Evolutionary conservation across 116 monocot species (phyloP), one percentile per base, ranked within the genome.

Genomic region (Trichopus zeylanicus): DNA sequence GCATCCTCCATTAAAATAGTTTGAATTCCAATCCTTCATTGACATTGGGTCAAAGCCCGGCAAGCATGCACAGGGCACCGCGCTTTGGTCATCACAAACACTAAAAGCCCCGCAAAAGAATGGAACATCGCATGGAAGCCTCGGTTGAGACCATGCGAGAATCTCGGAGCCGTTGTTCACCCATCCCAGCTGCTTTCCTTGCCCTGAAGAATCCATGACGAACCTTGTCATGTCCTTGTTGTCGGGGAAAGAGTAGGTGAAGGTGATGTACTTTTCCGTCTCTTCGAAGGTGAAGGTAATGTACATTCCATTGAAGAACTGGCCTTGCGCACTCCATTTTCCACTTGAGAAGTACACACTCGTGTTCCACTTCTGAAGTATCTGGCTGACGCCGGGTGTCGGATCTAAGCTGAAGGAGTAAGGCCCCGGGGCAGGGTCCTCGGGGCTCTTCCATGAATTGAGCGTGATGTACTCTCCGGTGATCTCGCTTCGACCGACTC

Each of bases 281-380:
- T 33, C 10, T 4, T 35, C 22, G 15, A 35, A 24, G 20, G 11
- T 20, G 23, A 22, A 35, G 19, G 4, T 30, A 3, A 18, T 7
- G 20, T 11, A 19, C 22, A 56, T 59, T 48, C 64, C 73, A 19
- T 7, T 61, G 35, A 73, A 73, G 48, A 46, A 54, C 3, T 56
- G 29, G 6, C 73, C 73, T n/a, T n/a, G n/a, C n/a, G n/a, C n/a
- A 28, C 62, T 73, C 73, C 73, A 73, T 6, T 54, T 21, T 6
- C 73, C 73, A 25, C 55, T 56, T 4, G 55, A 32, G 26, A 29
- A 62, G 48, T 62, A 60, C 3, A 27, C 24, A 16, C 38, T 38
- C n/a, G 4, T 22, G 24, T 62, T 49, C 62, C 62, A 49, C 9
- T 7, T 3, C 16, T 6, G 20, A 34, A 64, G 2, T 7, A 34